These are phyloP conservation scores for Leishmania turanica DNA, from an alignment of 208 protist species.

Conservation along the genomic window DNA sequence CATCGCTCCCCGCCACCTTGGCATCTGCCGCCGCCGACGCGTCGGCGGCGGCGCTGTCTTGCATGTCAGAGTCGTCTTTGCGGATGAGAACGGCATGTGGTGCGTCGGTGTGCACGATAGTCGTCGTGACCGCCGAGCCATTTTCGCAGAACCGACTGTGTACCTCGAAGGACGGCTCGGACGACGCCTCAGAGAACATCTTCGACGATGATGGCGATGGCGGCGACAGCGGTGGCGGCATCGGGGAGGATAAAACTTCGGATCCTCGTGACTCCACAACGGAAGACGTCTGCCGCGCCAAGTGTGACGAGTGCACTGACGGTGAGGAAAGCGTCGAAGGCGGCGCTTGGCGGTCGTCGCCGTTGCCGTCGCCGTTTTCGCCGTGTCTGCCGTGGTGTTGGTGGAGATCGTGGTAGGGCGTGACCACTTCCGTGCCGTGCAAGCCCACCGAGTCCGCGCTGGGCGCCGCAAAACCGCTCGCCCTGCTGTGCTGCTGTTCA, in stretches of 20 bases:
- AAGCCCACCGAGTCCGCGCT: slow-evolving; percentile 1
- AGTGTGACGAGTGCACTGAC: background rate
- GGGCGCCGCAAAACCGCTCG: background rate
- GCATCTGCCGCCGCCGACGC: background rate
- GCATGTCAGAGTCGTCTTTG: background rate
- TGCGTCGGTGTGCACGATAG: background rate
- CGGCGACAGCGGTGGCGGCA: background rate
- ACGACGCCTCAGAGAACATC: too few species aligned
- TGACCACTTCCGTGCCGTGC: slow-evolving; percentile 8
- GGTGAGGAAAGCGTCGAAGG: slow-evolving; percentile 7
- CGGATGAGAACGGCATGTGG: background rate
- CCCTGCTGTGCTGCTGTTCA: background rate
- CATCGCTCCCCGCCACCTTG: background rate
- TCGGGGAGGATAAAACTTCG: background rate
- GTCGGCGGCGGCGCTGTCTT: background rate
- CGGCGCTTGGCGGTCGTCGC: background rate
- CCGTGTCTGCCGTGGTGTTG: background rate
- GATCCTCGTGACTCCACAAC: background rate
- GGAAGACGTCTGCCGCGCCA: background rate
- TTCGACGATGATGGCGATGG: background rate
- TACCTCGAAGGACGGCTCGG: background rate
- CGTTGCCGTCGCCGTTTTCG: background rate
- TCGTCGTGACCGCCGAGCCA: background rate
- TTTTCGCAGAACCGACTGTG: background rate
- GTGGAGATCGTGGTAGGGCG: slow-evolving; percentile 5